Conservation (phyloP, 2,329 filamentous ascomycete species). For the Cucurbitaria berberidis region DNA sequence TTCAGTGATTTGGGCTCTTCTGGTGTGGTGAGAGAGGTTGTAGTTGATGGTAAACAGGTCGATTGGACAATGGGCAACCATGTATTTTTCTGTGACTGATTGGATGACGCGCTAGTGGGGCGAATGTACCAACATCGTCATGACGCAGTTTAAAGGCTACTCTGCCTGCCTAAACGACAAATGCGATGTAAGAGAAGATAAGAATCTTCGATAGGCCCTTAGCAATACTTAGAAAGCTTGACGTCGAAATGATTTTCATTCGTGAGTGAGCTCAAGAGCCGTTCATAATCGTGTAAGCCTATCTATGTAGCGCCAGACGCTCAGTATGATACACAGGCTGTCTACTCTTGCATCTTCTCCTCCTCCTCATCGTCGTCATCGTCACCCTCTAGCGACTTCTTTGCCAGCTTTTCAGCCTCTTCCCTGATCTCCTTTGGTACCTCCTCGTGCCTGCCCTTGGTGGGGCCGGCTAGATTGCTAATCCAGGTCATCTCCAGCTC, state of each 20-base stretch:
- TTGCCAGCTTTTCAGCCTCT: constrained; percentile 91
- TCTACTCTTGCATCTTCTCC: constrained; percentile 90
- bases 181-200: background rate
- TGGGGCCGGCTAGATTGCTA: constrained; percentile 81
- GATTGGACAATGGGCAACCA: background rate
- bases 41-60: background rate
- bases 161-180: background rate
- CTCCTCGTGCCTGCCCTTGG: constrained; percentile 89
- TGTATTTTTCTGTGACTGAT: background rate
- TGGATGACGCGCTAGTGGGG: background rate
- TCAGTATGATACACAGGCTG: constrained; percentile 21
- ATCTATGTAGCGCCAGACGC: constrained; percentile 33
- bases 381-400: constrained; percentile 85
- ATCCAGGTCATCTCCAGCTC: constrained; percentile 99
- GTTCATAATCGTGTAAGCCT: constrained; percentile 34
- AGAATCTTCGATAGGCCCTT: background rate
- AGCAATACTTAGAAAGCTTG: background rate
- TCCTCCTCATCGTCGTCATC: constrained; percentile 83
- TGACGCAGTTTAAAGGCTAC: constrained; percentile 11
- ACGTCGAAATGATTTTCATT: constrained; percentile 6
- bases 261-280: constrained; percentile 24
- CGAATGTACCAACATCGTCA: constrained; percentile 21
- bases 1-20: background rate
- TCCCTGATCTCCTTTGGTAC: constrained; percentile 89
- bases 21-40: background rate